Evolutionary conservation across 371 early-diverging fungal species (phyloP).

Genomic region (Actinomortierella ambigua): DNA sequence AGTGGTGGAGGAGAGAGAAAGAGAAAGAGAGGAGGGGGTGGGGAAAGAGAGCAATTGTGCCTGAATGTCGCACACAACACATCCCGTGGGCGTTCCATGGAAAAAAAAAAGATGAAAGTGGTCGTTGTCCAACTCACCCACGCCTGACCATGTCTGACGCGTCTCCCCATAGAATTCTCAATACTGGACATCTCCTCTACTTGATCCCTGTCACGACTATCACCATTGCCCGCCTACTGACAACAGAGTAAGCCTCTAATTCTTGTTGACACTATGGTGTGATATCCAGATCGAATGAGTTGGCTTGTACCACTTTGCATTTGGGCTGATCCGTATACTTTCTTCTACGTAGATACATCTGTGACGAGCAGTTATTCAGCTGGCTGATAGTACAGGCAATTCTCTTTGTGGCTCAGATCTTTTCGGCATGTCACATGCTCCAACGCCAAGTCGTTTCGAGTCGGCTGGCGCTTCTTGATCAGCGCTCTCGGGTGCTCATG

Average conservation of each 20-base stretch:
- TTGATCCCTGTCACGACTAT: conserved; percentile 36
- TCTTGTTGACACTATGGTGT: not conserved
- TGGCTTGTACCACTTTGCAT: not conserved
- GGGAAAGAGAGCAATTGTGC: too few species aligned
- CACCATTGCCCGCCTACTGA: conserved; percentile 22
- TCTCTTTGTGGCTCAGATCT: conserved; percentile 29
- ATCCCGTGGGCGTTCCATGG: too few species aligned
- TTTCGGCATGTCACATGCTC: conserved; percentile 24
- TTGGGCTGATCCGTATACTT: not conserved
- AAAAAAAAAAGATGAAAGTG: conserved; percentile 1
- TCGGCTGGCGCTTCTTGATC: conserved; percentile 24
- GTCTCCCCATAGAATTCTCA: conserved; percentile 14
- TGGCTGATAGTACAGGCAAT: conserved; percentile 41
- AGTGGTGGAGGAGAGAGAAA: too few species aligned
- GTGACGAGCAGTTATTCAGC: conserved; percentile 42
- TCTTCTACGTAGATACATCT: conserved; percentile 17
- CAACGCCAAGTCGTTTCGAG: conserved; percentile 30
- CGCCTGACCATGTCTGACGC: not conserved
- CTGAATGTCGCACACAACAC: too few species aligned
- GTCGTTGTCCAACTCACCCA: conserved; percentile 3
- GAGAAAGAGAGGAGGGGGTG: too few species aligned
- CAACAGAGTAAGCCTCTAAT: conserved; percentile 22
- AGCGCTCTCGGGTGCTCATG: conserved; percentile 25
- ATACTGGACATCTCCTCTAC: conserved; percentile 32
- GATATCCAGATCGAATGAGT: not conserved